Conservation (phyloP, 2,329 filamentous ascomycete species). For the Fusarium begoniae region DNA sequence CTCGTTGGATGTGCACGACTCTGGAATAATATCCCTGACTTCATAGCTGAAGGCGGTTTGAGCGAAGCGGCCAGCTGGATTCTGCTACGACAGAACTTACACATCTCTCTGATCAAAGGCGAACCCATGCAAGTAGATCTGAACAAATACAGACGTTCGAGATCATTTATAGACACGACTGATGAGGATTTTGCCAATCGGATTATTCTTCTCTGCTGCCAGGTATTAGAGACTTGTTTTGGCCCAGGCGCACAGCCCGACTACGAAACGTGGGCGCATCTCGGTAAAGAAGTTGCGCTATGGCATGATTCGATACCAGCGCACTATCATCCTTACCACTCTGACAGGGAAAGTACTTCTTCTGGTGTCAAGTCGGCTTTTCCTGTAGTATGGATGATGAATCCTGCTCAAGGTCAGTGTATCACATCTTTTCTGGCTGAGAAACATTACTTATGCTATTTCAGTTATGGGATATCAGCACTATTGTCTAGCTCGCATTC, state of each 20-base stretch:
- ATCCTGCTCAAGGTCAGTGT: neutral
- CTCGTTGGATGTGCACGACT: slow-evolving; percentile 41
- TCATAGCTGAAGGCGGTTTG: slow-evolving; percentile 46
- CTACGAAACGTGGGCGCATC: slow-evolving; percentile 23
- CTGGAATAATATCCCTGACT: slow-evolving; percentile 41
- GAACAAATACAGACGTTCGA: slow-evolving; percentile 45
- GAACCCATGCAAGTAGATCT: slow-evolving; percentile 49
- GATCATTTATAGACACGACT: slow-evolving; percentile 34
- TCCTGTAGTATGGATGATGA: slow-evolving; percentile 28
- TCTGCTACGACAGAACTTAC: slow-evolving; percentile 59
- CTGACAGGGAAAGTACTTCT: slow-evolving; percentile 22
- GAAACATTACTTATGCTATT: neutral
- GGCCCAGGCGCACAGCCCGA: slow-evolving; percentile 44
- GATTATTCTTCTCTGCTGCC: slow-evolving; percentile 41
- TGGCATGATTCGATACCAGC: slow-evolving; percentile 37
- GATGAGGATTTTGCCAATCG: slow-evolving; percentile 43
- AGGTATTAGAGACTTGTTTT: slow-evolving; percentile 47
- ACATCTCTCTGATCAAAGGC: slow-evolving; percentile 55
- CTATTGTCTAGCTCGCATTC: neutral
- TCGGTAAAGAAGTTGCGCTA: slow-evolving; percentile 32
- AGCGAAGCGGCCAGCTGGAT: slow-evolving; percentile 57
- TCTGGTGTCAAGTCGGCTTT: slow-evolving; percentile 5
- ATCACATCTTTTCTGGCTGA: rapidly evolving
- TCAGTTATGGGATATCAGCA: neutral
- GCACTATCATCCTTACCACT: neutral